Evolutionary conservation across 2,329 filamentous ascomycete species (phyloP), one percentile per base, ranked within the genome.

Genomic region (Phaeosphaeriaceae sp.): DNA sequence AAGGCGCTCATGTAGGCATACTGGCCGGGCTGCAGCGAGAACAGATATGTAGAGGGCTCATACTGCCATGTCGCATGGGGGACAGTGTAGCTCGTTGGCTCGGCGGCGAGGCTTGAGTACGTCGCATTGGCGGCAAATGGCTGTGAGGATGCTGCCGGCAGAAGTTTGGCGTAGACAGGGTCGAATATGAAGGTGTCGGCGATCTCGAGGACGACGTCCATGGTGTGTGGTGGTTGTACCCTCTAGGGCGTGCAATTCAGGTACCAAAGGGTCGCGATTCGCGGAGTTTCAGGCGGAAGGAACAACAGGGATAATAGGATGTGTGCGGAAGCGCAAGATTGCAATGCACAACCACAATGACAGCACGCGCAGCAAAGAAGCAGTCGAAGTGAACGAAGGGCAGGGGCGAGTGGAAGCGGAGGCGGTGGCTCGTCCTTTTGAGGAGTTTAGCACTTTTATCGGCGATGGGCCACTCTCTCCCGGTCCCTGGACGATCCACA

Each of bases 171-270:
- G 76, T 96, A 97, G 57, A 91, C 69, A 67, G 89, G 86, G 80
- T 98, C 94, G 78, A 90, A 90, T 63, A 93, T 71, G 72, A 90
- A 92, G 69, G 89, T 91, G 80, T 98, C 94, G 79, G 87, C 85
- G 59, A 93, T 70, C 80, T 97, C 93, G 66, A 97, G 89, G 47
- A 95, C 88, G 80, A 97, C 88, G 84, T 98, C 94, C 94, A 98
- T 97, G 78, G 76, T 83, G 81, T 24, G 65, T 54, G 46, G 58
- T 48, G 53, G 41, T 31, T 59, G 58, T 27, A 48, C 58, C 41
- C 57, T 33, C 53, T 44, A 52, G 53, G 47, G 61, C 59, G 47
- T 59, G 53, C 52, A 25, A 48, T 44, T 68, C 64, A 70, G 67
- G 67, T 54, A 68, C 67, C 41, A 36, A 33, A 61, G 51, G 24